Evolutionary conservation across 2,329 filamentous ascomycete genomes (phyloP).

Genomic region (Magnaporthiopsis incrustans): DNA sequence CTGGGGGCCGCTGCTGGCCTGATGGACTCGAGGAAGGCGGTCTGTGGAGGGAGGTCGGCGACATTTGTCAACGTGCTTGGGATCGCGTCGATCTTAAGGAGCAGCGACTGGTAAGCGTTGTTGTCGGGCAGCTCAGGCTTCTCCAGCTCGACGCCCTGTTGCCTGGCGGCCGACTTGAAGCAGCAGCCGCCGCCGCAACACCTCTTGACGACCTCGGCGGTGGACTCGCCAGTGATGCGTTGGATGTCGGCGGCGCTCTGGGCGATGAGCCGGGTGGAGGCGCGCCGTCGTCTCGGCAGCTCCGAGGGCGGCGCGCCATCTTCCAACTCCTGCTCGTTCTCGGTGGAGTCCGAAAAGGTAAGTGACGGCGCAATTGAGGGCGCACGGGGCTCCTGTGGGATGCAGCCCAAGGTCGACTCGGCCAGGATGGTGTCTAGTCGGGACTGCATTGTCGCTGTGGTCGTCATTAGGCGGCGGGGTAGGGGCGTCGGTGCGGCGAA

Average conservation of each 20-base stretch:
- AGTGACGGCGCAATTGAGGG: slow-evolving; percentile 52
- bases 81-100: slow-evolving; percentile 68
- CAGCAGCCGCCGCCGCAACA: slow-evolving; percentile 61
- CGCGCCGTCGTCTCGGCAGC: slow-evolving; percentile 46
- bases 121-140: slow-evolving; percentile 62
- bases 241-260: slow-evolving; percentile 55
- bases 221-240: slow-evolving; percentile 56
- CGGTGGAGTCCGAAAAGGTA: slow-evolving; percentile 53
- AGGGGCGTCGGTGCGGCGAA: not conserved
- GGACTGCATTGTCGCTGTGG: slow-evolving; percentile 27
- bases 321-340: slow-evolving; percentile 42
- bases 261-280: slow-evolving; percentile 60
- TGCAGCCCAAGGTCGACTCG: slow-evolving; percentile 31
- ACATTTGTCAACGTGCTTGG: slow-evolving; percentile 66
- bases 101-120: slow-evolving; percentile 71
- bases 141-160: slow-evolving; percentile 43
- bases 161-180: slow-evolving; percentile 38
- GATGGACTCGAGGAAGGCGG: slow-evolving; percentile 59
- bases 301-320: slow-evolving; percentile 27
- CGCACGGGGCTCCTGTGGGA: slow-evolving; percentile 34
- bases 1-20: slow-evolving; percentile 27
- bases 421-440: slow-evolving; percentile 30
- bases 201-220: slow-evolving; percentile 51
- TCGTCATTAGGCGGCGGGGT: slow-evolving; percentile 12
- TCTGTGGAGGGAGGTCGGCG: slow-evolving; percentile 66